Conservation (phyloP, 441 rosid genomes). For the Aquilaria agallochum region DNA sequence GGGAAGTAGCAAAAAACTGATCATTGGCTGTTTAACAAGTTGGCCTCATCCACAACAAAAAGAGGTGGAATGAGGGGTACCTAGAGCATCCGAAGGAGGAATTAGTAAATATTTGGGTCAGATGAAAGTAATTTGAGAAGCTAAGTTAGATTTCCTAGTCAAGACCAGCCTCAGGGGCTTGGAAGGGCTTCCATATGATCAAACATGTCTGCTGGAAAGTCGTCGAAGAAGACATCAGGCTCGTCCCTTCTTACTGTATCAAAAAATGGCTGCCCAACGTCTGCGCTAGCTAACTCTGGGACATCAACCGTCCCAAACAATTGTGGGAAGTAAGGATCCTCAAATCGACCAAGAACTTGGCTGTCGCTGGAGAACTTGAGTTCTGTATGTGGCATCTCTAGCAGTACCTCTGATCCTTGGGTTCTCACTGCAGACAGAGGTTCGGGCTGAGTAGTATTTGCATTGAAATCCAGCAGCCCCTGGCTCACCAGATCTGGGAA, state of each 20-base stretch:
- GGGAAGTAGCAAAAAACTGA: too few species aligned
- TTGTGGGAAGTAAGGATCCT: conserved; percentile 47
- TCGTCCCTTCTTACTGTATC: conserved; percentile 38
- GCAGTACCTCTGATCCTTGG: conserved; percentile 17
- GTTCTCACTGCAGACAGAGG: conserved; percentile 13
- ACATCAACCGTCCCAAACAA: conserved; percentile 45
- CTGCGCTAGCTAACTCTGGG: conserved; percentile 29
- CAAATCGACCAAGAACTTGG: conserved; percentile 50
- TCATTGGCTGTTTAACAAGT: too few species aligned
- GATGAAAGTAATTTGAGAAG: background rate
- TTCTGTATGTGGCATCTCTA: conserved; percentile 23
- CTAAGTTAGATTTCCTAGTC: too few species aligned
- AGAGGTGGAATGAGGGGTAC: conserved; percentile 11
- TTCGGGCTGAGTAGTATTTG: conserved; percentile 19
- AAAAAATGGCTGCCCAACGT: conserved; percentile 37
- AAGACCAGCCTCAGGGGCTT: conserved; percentile 36
- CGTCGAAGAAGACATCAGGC: conserved; percentile 56
- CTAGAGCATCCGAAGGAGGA: conserved; percentile 7
- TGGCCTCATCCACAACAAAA: background rate
- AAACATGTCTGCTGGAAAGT: conserved; percentile 71
- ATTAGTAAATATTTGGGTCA: too few species aligned
- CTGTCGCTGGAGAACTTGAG: conserved; percentile 46
- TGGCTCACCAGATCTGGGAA: conserved; percentile 27
- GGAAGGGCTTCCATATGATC: conserved; percentile 57
- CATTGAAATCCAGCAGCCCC: conserved; percentile 23